These are phyloP conservation scores for Phytophthora hibernalis DNA, from an alignment of 352 stramenopile species.

Conservation along the genomic window DNA sequence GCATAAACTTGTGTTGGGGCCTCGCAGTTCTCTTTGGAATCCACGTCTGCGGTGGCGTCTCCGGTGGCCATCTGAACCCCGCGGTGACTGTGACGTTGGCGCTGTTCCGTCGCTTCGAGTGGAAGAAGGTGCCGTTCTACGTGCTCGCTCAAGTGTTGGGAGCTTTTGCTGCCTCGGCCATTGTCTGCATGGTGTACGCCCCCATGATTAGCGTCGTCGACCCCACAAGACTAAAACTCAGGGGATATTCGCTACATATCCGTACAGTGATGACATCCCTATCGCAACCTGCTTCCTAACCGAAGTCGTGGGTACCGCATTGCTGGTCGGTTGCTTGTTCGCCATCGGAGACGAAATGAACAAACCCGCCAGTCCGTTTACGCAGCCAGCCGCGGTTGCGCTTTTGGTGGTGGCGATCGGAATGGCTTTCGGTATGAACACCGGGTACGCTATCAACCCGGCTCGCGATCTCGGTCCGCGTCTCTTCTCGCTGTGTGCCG, in stretches of 20 bases:
- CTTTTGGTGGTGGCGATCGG: slow-evolving; percentile 62
- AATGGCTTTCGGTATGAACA: slow-evolving; percentile 78
- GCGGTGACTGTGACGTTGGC: slow-evolving; percentile 61
- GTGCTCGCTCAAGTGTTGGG: slow-evolving; percentile 48
- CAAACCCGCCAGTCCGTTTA: slow-evolving; percentile 52
- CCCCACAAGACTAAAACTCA: slow-evolving; percentile 47
- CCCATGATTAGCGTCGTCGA: slow-evolving; percentile 49
- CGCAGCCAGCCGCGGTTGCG: slow-evolving; percentile 49
- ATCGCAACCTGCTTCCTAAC: slow-evolving; percentile 63
- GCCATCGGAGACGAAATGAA: slow-evolving; percentile 63
- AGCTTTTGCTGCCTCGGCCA: slow-evolving; percentile 44
- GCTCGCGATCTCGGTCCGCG: slow-evolving; percentile 56
- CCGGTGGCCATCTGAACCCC: slow-evolving; percentile 63
- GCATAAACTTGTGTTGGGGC: slow-evolving; percentile 67
- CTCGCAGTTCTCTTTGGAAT: slow-evolving; percentile 69
- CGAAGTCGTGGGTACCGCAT: slow-evolving; percentile 62
- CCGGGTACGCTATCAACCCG: slow-evolving; percentile 74
- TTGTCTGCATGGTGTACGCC: slow-evolving; percentile 61
- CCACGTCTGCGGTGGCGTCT: slow-evolving; percentile 52
- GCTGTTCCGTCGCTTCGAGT: slow-evolving; percentile 52
- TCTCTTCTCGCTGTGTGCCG: slow-evolving; percentile 49
- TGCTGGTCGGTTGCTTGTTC: slow-evolving; percentile 64
- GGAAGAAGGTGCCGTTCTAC: slow-evolving; percentile 40
- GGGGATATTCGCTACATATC: slow-evolving; percentile 63
- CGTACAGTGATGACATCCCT: slow-evolving; percentile 46